A percentile compares a stretch with the other conserved stretches of the same genome.
phyloP scores from a whole-genome alignment of 148 eudicot genomes.

The Salicornia ramosissima region DNA sequence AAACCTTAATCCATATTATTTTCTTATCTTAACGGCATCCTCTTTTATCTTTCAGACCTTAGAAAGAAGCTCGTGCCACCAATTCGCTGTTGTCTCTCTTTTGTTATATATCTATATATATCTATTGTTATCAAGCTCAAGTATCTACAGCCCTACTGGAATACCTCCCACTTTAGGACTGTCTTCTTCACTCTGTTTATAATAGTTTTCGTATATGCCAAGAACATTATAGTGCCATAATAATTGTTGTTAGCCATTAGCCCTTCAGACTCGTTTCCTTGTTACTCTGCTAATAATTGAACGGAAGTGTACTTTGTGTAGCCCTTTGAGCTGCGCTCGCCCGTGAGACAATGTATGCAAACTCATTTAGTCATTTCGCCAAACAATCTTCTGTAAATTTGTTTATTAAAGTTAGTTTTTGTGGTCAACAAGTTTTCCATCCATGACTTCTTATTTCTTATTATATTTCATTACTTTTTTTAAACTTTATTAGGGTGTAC shows the following conservation, averaged over 20 bases:
- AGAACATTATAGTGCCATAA: constrained; percentile 19
- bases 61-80: constrained; percentile 6
- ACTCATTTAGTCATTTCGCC: neutral
- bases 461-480: no score
- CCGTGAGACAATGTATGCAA: neutral
- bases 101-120: constrained; percentile 21
- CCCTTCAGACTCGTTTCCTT: constrained; percentile 5
- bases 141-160: constrained; percentile 6
- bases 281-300: constrained; percentile 2
- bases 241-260: constrained; percentile 22
- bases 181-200: constrained; percentile 19
- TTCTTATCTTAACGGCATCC: constrained; percentile 15
- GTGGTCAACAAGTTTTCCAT: no score
- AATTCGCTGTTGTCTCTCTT: neutral
- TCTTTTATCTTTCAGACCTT: neutral
- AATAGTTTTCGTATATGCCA: constrained; percentile 16
- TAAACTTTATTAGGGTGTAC: neutral
- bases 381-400: neutral
- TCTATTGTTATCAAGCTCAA: constrained; percentile 25
- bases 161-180: constrained; percentile 12
- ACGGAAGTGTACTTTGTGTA: neutral
- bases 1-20: no score
- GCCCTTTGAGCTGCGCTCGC: constrained; percentile 4
- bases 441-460: no score
- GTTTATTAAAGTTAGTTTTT: neutral